phyloP scores from a whole-genome alignment of 2,329 filamentous ascomycete genomes.

The Anthostomella pinea region DNA sequence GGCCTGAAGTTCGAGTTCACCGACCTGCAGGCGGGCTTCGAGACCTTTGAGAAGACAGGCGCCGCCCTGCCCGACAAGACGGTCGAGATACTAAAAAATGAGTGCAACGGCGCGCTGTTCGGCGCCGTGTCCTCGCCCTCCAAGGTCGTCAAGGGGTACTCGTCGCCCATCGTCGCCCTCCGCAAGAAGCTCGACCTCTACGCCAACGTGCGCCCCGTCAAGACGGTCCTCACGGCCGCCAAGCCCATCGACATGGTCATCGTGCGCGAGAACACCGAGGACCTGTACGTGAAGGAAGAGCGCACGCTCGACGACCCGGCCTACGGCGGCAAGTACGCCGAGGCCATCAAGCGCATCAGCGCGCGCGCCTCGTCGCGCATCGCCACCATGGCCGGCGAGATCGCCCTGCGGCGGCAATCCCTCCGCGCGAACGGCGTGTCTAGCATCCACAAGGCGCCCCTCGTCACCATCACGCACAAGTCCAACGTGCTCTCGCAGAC shows the following conservation, averaged over 20 bases:
- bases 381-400: constrained; percentile 89
- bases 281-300: constrained; percentile 97
- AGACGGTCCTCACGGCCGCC: constrained; percentile 65
- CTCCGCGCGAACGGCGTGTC: constrained; percentile 60
- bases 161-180: constrained; percentile 91
- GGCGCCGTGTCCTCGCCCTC: constrained; percentile 93
- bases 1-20: constrained; percentile 93
- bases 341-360: constrained; percentile 96
- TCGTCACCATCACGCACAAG: constrained; percentile 98
- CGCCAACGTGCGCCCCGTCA: constrained; percentile 95
- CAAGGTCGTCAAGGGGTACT: constrained; percentile 89
- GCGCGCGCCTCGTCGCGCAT: constrained; percentile 83
- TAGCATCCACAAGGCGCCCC: constrained; percentile 64
- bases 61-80: constrained; percentile 86
- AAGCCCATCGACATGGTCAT: constrained; percentile 93
- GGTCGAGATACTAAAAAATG: constrained; percentile 79
- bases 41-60: constrained; percentile 88
- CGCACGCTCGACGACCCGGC: constrained; percentile 72
- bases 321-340: constrained; percentile 75
- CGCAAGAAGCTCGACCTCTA: constrained; percentile 94
- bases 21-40: constrained; percentile 88
- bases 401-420: constrained; percentile 81
- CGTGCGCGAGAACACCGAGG: constrained; percentile 97
- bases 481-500: constrained; percentile 96
- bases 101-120: constrained; percentile 95